These are phyloP conservation scores for Platanthera guangdongensis DNA, from an alignment of 106 monocot species.

Conservation along the genomic window DNA sequence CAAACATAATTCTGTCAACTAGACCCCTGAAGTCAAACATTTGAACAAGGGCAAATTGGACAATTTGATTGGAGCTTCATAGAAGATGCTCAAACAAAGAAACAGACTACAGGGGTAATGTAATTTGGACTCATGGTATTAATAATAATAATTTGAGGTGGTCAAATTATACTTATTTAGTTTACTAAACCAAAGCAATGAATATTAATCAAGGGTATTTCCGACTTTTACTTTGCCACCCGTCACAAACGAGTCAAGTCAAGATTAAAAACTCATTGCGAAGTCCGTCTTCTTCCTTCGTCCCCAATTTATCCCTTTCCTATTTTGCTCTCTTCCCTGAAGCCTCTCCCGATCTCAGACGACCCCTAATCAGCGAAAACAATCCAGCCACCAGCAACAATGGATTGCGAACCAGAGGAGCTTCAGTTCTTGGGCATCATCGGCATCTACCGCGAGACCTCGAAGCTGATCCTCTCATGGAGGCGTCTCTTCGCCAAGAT, in stretches of 20 bases:
- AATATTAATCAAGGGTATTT: neutral
- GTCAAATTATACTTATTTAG: too few species aligned
- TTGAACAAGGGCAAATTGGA: too few species aligned
- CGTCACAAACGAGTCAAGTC: neutral
- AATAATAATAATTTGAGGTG: too few species aligned
- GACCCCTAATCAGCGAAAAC: neutral
- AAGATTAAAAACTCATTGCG: neutral
- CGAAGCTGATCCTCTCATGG: slow-evolving; percentile 6
- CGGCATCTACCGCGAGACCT: slow-evolving; percentile 15
- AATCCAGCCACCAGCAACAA: neutral
- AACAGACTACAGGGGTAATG: too few species aligned
- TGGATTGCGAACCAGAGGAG: slow-evolving; percentile 37
- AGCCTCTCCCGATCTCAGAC: neutral
- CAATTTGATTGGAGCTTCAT: too few species aligned
- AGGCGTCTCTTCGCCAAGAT: slow-evolving; percentile 28
- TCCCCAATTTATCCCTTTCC: neutral
- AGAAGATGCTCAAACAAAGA: too few species aligned
- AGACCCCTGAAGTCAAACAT: too few species aligned
- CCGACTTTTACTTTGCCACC: neutral
- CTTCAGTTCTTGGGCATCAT: slow-evolving; percentile 28
- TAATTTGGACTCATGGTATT: too few species aligned
- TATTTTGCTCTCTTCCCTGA: neutral
- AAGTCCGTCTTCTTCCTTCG: neutral
- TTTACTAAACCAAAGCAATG: too few species aligned
- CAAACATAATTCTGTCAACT: too few species aligned